These are phyloP conservation scores for Talaromyces marneffei DNA, from an alignment of 2,329 filamentous ascomycete species.

Conservation along the genomic window DNA sequence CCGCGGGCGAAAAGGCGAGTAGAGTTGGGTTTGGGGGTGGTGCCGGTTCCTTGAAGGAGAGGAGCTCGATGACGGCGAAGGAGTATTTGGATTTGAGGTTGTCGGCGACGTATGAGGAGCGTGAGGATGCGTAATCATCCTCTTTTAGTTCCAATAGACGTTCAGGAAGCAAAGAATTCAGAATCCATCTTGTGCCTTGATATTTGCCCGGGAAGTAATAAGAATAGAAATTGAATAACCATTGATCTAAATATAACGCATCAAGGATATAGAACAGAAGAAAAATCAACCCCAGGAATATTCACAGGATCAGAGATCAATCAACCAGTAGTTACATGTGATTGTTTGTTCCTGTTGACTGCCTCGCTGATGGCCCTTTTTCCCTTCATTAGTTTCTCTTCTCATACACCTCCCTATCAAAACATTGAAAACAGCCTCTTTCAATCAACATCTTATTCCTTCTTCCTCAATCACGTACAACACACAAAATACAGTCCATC, in stretches of 20 bases:
- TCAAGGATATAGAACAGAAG: constrained; percentile 18
- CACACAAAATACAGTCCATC: constrained; percentile 5
- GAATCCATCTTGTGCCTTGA: neutral
- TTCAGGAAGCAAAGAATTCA: neutral
- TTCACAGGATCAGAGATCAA: neutral
- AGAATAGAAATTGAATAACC: neutral
- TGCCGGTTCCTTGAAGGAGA: constrained; percentile 28
- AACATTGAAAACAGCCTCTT: neutral
- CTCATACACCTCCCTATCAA: neutral
- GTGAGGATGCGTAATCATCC: constrained; percentile 18
- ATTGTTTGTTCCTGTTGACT: neutral
- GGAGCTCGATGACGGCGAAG: constrained; percentile 48
- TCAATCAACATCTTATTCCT: neutral
- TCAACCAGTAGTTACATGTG: neutral
- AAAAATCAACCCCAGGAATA: neutral
- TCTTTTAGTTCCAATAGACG: no score
- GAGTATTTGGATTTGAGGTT: constrained; percentile 55
- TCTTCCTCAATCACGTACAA: neutral
- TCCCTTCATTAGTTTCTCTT: neutral
- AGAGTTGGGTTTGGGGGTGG: constrained; percentile 40
- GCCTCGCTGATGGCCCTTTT: neutral
- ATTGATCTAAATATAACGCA: constrained; percentile 9
- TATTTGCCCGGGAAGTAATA: neutral
- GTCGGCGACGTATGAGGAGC: constrained; percentile 53
- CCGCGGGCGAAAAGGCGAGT: constrained; percentile 30